Conservation (phyloP, 805 yeast species). For the Candida awuae region DNA sequence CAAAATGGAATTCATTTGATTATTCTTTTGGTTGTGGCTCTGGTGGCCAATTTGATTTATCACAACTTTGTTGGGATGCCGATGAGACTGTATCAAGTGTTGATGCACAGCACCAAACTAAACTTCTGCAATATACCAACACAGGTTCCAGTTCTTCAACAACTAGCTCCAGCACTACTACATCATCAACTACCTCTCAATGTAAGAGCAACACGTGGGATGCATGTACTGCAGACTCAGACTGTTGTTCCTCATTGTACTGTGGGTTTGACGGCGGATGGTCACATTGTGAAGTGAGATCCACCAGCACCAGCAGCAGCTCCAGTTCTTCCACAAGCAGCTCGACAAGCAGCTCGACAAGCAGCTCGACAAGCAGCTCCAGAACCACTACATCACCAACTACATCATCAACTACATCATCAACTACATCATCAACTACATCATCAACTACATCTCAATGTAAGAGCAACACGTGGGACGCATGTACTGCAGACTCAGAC, state of each 20-base stretch:
- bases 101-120: too few relatives aligned
- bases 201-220: background rate
- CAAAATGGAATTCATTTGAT: constrained; percentile 12
- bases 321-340: too few relatives aligned
- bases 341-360: too few relatives aligned
- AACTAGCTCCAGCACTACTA: too few relatives aligned
- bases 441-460: too few relatives aligned
- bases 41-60: constrained; percentile 6
- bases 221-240: background rate
- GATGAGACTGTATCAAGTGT: background rate
- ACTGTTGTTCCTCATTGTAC: background rate
- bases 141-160: too few relatives aligned
- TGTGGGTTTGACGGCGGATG: background rate
- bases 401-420: constrained; percentile 1
- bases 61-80: constrained; percentile 8
- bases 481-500: background rate
- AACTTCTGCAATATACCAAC: too few relatives aligned
- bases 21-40: constrained; percentile 21
- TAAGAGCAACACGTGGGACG: background rate
- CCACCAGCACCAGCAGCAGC: too few relatives aligned
- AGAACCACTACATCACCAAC: too few relatives aligned
- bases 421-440: background rate
- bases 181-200: too few relatives aligned
- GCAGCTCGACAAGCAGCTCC: too few relatives aligned
- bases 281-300: background rate